Base-by-base conservation (phyloP, 495 filamentous ascomycete species). In the Antarctomyces pellizariae region DNA sequence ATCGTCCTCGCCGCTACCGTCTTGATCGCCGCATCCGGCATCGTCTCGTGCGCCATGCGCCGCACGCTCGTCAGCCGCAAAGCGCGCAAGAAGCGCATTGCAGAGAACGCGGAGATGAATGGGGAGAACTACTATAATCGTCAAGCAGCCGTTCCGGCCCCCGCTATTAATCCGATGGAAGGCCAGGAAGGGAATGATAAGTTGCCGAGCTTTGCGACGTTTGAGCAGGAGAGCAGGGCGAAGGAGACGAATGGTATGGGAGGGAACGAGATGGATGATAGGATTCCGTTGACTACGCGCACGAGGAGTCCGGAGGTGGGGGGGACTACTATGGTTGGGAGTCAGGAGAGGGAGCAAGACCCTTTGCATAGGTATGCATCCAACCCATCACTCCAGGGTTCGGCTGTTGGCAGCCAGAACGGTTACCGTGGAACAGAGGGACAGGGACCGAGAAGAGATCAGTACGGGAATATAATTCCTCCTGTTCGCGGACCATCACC, bases 41-140 rank as follows among this genome's bases (percentile, higher is more conserved):
- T 97, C 25, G 69, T 92, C 27, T 83, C 77, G 6, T 97, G 86
- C 43, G 80, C 80, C n/a, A 95, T 95, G 82, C 74, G 86, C 33
- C 70, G 86, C 24, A 91, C 84, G 1, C 56, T 97, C 7, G 83
- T 95, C 28, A 74, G 75, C 42, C 67, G 83, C 27, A 92, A 92
- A 53, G 82, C 84, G 7, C 58, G 83, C 32, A 80, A 82, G 57
- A 79, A 69, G 55, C 65, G 82, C 14, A 91, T 97, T 41, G 76
- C 71, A 1, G 75, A 86, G 39, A 91, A 91, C 44, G 68, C 80
- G 2, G 79, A 91, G 40, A 92, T 91, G 80, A 95, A 76, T 44
- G 82, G 82, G 11, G 64, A 83, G 34, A 83, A 77, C 43, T 93
- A 72, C 46, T 92, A 89, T 46, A 73, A 70, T 36, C 67, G 74